Conservation (phyloP, 495 filamentous ascomycete genomes). For the Letharia columbiana region DNA sequence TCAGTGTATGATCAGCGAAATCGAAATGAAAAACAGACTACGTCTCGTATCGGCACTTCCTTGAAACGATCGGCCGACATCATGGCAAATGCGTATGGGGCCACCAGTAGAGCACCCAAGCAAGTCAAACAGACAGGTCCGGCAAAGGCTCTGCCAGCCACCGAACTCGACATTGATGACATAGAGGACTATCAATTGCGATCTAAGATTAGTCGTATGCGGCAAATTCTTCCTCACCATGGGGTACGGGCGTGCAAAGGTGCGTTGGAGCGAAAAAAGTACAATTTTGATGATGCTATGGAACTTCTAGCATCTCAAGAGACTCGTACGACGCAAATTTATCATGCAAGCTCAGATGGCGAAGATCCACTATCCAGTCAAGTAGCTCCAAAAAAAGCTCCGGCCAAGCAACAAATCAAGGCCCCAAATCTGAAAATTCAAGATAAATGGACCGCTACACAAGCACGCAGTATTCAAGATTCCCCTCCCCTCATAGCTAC, state of each 20-base stretch:
- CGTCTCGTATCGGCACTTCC: slow-evolving; percentile 1
- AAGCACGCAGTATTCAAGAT: slow-evolving; percentile 24
- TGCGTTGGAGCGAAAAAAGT: slow-evolving; percentile 43
- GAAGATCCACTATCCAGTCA: slow-evolving; percentile 6
- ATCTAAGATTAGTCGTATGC: slow-evolving; percentile 49
- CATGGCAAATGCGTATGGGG: slow-evolving; percentile 39
- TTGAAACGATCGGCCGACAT: slow-evolving; percentile 40
- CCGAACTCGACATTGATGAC: slow-evolving; percentile 42
- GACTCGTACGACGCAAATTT: slow-evolving; percentile 26
- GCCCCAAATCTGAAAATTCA: slow-evolving; percentile 48
- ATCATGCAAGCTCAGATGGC: slow-evolving; percentile 31
- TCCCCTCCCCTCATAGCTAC: slow-evolving; percentile 20
- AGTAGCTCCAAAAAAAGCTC: slow-evolving; percentile 21
- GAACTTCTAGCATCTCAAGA: slow-evolving; percentile 37
- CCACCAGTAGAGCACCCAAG: slow-evolving; percentile 32
- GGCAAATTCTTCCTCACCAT: slow-evolving; percentile 42
- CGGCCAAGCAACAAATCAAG: slow-evolving; percentile 53
- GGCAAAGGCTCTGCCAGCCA: slow-evolving; percentile 46
- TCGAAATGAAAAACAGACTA: slow-evolving; percentile 12
- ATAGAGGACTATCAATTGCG: slow-evolving; percentile 46
- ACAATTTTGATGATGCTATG: slow-evolving; percentile 54
- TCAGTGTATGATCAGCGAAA: slow-evolving; percentile 18
- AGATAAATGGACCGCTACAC: slow-evolving; percentile 50
- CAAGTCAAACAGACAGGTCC: slow-evolving; percentile 43
- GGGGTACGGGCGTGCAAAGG: slow-evolving; percentile 43